These are phyloP conservation scores for Gardenia jasminoides DNA, from an alignment of 257 asterid species.

Conservation along the genomic window DNA sequence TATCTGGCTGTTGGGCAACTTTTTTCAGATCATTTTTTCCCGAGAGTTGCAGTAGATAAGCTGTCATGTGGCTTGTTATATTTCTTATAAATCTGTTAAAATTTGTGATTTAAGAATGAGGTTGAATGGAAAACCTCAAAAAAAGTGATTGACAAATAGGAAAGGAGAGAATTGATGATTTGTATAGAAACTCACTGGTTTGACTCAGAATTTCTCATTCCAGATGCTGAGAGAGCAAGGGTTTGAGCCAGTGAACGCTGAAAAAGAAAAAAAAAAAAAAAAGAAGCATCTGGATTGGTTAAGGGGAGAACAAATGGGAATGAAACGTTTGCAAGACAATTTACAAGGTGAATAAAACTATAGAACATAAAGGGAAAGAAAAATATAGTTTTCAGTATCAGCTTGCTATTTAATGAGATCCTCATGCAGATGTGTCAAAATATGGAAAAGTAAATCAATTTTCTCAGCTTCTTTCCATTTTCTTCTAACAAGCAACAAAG, in stretches of 20 bases:
- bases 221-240: constrained; percentile 72
- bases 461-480: not conserved
- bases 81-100: constrained; percentile 59
- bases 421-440: not conserved
- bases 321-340: not conserved
- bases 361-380: not conserved
- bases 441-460: not conserved
- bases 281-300: constrained; percentile 11
- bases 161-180: not conserved
- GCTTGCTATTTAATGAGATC: constrained; percentile 2
- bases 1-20: constrained; percentile 84
- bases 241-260: constrained; percentile 98
- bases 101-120: constrained; percentile 19
- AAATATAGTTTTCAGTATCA: not conserved
- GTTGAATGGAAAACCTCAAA: constrained; percentile 22
- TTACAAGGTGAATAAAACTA: not conserved
- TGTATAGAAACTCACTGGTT: constrained; percentile 56
- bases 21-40: constrained; percentile 65
- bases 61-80: constrained; percentile 68
- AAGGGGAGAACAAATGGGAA: constrained; percentile 1
- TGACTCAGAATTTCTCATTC: constrained; percentile 58
- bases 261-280: constrained; percentile 26
- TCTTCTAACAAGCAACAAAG: not conserved
- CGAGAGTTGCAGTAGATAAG: constrained; percentile 69
- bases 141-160: constrained; percentile 15